Evolutionary conservation across 345 rosid species (phyloP).

Genomic region (Zanthoxylum bungeanum): DNA sequence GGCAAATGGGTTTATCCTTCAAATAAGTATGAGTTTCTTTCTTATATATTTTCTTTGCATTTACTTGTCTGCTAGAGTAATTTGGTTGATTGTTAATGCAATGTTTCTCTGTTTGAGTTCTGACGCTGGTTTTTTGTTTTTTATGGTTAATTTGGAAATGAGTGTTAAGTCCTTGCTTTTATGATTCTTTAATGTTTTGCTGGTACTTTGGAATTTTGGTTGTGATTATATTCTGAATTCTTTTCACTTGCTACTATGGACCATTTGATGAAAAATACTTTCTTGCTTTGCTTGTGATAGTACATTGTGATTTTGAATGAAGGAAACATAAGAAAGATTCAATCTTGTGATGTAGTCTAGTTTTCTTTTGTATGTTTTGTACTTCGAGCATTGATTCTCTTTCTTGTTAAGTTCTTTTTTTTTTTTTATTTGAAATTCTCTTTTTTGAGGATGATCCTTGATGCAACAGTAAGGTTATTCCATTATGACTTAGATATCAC

Average conservation of each 20-base stretch:
- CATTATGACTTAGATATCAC: too few species aligned
- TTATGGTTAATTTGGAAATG: not conserved
- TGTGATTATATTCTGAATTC: not conserved
- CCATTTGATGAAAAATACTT: not conserved
- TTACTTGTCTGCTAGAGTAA: not conserved
- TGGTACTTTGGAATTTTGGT: not conserved
- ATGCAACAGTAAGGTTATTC: too few species aligned
- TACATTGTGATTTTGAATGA: not conserved
- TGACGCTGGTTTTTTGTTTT: not conserved
- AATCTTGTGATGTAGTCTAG: not conserved
- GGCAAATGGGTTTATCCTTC: constrained; percentile 18
- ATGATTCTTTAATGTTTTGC: not conserved
- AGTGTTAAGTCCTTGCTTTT: not conserved
- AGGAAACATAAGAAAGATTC: not conserved
- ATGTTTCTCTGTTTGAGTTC: not conserved
- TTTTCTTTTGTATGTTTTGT: not conserved
- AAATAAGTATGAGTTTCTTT: constrained; percentile 6
- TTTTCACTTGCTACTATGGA: not conserved
- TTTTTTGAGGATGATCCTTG: too few species aligned
- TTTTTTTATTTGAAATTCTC: too few species aligned
- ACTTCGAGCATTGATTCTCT: not conserved
- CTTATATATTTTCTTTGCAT: too few species aligned
- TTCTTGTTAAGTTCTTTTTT: not conserved
- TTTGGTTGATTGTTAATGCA: not conserved
- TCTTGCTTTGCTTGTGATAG: not conserved